Percentiles rank a stretch among this genome's conserved stretches.
phyloP scores from a whole-genome alignment of 192 early-diverging fungal genomes.

The Rhizoclosmatium sp. region DNA sequence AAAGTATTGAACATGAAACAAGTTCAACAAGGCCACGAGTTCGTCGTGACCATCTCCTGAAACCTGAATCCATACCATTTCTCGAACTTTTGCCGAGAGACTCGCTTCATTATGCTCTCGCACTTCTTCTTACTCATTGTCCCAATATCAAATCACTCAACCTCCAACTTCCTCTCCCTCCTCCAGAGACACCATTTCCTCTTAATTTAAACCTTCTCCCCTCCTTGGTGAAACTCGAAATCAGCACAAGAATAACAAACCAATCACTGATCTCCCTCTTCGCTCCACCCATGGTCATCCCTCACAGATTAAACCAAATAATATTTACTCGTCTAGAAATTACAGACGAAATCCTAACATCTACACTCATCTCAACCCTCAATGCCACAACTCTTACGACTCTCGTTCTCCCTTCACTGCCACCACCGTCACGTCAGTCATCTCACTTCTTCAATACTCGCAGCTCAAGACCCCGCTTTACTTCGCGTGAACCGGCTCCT shows the following conservation, averaged over 20 bases:
- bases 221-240: conserved; percentile 10
- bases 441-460: conserved; percentile 5
- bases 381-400: neutral
- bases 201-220: neutral
- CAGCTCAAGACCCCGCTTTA: neutral
- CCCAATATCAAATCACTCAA: conserved; percentile 21
- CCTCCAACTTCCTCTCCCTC: conserved; percentile 35
- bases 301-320: neutral
- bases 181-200: neutral
- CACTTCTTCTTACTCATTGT: conserved; percentile 39
- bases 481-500: neutral
- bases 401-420: neutral
- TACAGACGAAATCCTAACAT: neutral
- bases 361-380: neutral
- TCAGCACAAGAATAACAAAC: conserved; percentile 20
- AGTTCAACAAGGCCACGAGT: neutral
- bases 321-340: neutral
- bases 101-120: conserved; percentile 31
- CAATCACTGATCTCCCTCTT: neutral
- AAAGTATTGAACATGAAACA: too few species aligned
- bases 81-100: neutral
- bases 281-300: neutral
- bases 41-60: conserved; percentile 15
- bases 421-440: neutral
- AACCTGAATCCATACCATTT: neutral